phyloP scores from a whole-genome alignment of 129 eudicot genomes.

The Flaveria sonorensis region DNA sequence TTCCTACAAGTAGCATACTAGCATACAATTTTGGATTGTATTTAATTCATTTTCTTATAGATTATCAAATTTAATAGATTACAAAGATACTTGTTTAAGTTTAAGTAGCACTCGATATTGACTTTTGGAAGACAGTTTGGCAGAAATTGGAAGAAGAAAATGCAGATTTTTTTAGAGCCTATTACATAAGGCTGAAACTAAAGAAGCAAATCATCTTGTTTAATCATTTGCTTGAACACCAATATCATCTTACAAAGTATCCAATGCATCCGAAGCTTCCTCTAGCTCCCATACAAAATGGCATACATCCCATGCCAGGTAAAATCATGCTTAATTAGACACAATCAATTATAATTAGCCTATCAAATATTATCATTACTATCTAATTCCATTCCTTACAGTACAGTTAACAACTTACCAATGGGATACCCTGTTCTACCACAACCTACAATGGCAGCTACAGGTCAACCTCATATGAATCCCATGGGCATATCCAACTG shows the following conservation, averaged over 20 bases:
- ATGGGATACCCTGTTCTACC: slow-evolving; percentile 97
- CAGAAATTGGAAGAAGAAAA: slow-evolving; percentile 99
- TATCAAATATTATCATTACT: slow-evolving; percentile 30
- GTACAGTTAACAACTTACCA: slow-evolving; percentile 96
- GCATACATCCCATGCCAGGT: slow-evolving; percentile 98
- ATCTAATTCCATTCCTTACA: slow-evolving; percentile 46
- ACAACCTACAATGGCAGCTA: slow-evolving; percentile 71
- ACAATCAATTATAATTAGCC: slow-evolving; percentile 40
- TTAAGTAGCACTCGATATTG: neutral
- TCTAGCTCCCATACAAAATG: slow-evolving; percentile 89
- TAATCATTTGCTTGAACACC: slow-evolving; percentile 95
- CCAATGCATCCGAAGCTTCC: slow-evolving; percentile 82
- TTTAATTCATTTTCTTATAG: neutral
- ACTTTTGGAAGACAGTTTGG: slow-evolving; percentile 59
- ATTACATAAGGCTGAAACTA: slow-evolving; percentile 93
- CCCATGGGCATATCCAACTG: slow-evolving; percentile 83
- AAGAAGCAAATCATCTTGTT: slow-evolving; percentile 93
- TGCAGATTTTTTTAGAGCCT: slow-evolving; percentile 92
- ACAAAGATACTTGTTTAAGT: neutral
- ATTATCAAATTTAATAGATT: neutral
- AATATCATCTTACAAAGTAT: slow-evolving; percentile 75
- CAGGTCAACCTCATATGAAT: slow-evolving; percentile 95
- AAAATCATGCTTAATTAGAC: slow-evolving; percentile 54
- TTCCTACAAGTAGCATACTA: neutral
- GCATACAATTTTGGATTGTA: neutral